Base-by-base conservation (phyloP, 305 asterid species). In the Salvia sclarea region DNA sequence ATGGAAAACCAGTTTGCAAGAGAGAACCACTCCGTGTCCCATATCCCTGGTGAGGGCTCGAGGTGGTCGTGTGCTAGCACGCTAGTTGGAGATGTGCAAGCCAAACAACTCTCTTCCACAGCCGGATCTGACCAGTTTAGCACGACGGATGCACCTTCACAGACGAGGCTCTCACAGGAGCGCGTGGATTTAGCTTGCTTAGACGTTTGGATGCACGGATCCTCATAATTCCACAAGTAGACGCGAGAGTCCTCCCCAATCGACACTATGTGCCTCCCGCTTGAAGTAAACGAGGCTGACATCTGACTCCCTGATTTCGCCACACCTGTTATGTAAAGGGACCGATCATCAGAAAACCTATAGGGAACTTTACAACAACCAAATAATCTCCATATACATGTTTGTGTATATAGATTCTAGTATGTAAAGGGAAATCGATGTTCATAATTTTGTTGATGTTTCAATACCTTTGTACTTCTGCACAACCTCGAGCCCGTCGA, bases 401-500 rank as follows among this genome's bases (percentile, higher is more conserved):
- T 14, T 55, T 55, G 16, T 45, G 52, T 5, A 45, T 4, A 49
- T 20, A 20, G n/a, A 18, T 20, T 49, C n/a, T 48, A 17, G 25
- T 17, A 17, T 2, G 56, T 3, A 13, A n/a, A 14, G 49, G 17
- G 9, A 44, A 4, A 45, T 2, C 0, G 2, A 8, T 2, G 8
- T 5, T 8, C 28, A 18, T 18, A 6, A 48, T 18, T 48, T 48
- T 3, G 21, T 17, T 28, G 18, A 43, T 5, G n/a, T 10, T 30
- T 16, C 71, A 21, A 25, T 80, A 91, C 97, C 96, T 90, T 69
- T 88, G 75, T 88, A 90, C 71, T 92, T 90, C 56, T 69, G 83
- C 64, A 92, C 90, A 71, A 85, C 71, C 59, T 88, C 91, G n/a
- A 79, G 67, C 65, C 93, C 96, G 40, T 92, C 95, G 24, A 92